These are phyloP conservation scores for Kazachstania viticola DNA, from an alignment of 805 yeast genomes.

Conservation along the genomic window DNA sequence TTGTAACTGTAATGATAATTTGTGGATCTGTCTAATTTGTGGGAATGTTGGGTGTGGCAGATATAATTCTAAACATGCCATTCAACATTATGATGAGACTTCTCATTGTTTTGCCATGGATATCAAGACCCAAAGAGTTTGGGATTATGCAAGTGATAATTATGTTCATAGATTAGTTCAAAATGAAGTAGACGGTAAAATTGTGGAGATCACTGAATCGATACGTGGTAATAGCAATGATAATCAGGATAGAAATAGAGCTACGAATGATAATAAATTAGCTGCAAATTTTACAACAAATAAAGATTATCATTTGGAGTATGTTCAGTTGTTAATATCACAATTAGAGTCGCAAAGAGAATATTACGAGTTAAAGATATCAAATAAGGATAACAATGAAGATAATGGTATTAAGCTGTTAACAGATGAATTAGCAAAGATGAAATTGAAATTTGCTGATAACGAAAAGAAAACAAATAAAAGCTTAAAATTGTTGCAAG, in stretches of 20 bases:
- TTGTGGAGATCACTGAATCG: slow-evolving; percentile 56
- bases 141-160: slow-evolving; percentile 90
- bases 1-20: slow-evolving; percentile 48
- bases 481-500: slow-evolving; percentile 10
- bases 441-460: slow-evolving; percentile 6
- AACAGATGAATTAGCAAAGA: slow-evolving; percentile 3
- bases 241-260: slow-evolving; percentile 7
- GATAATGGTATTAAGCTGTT: slow-evolving; percentile 20
- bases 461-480: slow-evolving; percentile 10
- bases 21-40: slow-evolving; percentile 86
- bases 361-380: slow-evolving; percentile 52
- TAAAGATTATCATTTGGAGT: slow-evolving; percentile 62
- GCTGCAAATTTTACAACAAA: slow-evolving; percentile 26
- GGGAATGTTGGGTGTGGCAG: slow-evolving; percentile 91
- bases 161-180: slow-evolving; percentile 81
- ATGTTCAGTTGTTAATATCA: slow-evolving; percentile 63
- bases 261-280: slow-evolving; percentile 3
- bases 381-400: slow-evolving; percentile 17
- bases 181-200: slow-evolving; percentile 78
- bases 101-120: slow-evolving; percentile 92
- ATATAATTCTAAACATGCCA: slow-evolving; percentile 76
- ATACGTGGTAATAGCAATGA: background rate
- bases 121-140: slow-evolving; percentile 67
- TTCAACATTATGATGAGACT: slow-evolving; percentile 64
- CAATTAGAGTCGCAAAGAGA: slow-evolving; percentile 82